Evolutionary conservation across 2,329 filamentous ascomycete species (phyloP).

Genomic region (Coleophoma crateriformis): DNA sequence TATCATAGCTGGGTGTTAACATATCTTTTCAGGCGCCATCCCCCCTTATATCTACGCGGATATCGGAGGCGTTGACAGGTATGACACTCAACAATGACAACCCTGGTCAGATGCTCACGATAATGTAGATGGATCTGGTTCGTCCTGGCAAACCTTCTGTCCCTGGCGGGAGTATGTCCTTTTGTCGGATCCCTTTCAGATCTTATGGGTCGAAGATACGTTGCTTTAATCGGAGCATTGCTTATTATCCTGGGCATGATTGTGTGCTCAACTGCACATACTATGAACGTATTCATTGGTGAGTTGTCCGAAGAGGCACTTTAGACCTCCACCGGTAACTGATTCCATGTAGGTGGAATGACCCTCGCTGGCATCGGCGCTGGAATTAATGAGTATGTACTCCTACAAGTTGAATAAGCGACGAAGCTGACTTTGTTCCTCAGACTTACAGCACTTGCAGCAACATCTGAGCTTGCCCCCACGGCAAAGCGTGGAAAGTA

Average conservation of each 20-base stretch:
- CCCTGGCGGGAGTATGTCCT: slow-evolving; percentile 49
- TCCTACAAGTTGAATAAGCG: too few relatives aligned
- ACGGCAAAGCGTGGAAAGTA: slow-evolving; percentile 57
- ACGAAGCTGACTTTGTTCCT: too few relatives aligned
- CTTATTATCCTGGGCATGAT: slow-evolving; percentile 55
- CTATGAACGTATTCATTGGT: slow-evolving; percentile 59
- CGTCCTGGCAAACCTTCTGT: slow-evolving; percentile 44
- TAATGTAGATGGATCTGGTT: slow-evolving; percentile 25
- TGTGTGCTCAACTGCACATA: slow-evolving; percentile 48
- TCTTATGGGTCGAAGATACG: slow-evolving; percentile 54
- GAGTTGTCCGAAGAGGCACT: slow-evolving; percentile 12
- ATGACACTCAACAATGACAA: background rate
- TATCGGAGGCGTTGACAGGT: slow-evolving; percentile 44
- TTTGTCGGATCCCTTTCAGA: slow-evolving; percentile 64
- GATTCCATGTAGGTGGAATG: slow-evolving; percentile 34
- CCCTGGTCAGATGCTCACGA: slow-evolving; percentile 1
- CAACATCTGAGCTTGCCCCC: slow-evolving; percentile 62
- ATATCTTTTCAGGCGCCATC: slow-evolving; percentile 25
- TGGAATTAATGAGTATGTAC: slow-evolving; percentile 51
- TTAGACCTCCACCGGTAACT: background rate
- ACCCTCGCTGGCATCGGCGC: slow-evolving; percentile 57
- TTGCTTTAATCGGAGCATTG: slow-evolving; percentile 46
- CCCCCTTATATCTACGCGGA: slow-evolving; percentile 51
- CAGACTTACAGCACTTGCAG: slow-evolving; percentile 57
- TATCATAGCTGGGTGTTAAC: background rate